Percentiles rank a stretch among this genome's conserved stretches.
Conservation (phyloP, 2,329 filamentous ascomycete genomes). For the Metarhizium rileyi region DNA sequence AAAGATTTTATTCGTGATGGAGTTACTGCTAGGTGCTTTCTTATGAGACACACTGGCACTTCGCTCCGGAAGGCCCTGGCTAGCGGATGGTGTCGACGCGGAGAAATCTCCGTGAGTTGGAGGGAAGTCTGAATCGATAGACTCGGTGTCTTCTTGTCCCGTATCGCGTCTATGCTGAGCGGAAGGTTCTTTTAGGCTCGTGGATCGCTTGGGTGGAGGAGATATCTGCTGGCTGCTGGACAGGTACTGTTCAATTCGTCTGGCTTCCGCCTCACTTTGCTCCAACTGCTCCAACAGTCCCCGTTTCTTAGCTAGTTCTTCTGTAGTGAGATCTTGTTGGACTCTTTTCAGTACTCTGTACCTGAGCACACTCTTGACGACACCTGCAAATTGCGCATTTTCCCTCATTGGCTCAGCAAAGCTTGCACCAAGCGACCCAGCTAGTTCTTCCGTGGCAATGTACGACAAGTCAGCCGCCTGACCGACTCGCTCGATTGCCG, state of each 20-base stretch:
- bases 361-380: conserved; percentile 78
- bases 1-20: conserved; percentile 89
- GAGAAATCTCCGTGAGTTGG: conserved; percentile 67
- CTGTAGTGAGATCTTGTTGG: conserved; percentile 93
- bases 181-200: conserved; percentile 42
- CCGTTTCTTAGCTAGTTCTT: conserved; percentile 84
- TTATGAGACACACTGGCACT: conserved; percentile 48
- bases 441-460: conserved; percentile 87
- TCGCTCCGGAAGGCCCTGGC: conserved; percentile 58
- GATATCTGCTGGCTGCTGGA: conserved; percentile 57
- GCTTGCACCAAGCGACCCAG: conserved; percentile 75
- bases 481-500: conserved; percentile 87
- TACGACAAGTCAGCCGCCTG: conserved; percentile 95
- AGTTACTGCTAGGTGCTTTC: conserved; percentile 77
- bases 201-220: conserved; percentile 57
- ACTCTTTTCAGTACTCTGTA: conserved; percentile 90
- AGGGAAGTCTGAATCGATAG: conserved; percentile 93
- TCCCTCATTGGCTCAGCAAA: conserved; percentile 98
- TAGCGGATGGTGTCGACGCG: conserved; percentile 58
- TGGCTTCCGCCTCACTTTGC: conserved; percentile 83
- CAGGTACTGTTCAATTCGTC: conserved; percentile 87
- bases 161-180: conserved; percentile 44
- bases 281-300: conserved; percentile 79
- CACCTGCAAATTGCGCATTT: conserved; percentile 91
- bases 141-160: conserved; percentile 68